These are phyloP conservation scores for Trichoderma oligosporum DNA, from an alignment of 2,329 filamentous ascomycete genomes.

Conservation along the genomic window DNA sequence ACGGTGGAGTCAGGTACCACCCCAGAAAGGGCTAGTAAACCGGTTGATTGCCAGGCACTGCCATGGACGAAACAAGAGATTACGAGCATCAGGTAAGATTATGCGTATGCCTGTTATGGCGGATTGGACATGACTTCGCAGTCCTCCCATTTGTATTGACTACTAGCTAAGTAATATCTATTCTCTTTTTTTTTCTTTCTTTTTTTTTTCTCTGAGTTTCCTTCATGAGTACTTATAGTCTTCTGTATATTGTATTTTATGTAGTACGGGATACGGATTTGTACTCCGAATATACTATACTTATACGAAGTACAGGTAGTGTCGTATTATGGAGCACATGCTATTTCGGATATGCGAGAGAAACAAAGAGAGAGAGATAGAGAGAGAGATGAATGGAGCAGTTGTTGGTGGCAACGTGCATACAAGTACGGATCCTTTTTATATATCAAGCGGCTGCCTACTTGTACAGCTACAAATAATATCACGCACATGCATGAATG, in stretches of 20 bases:
- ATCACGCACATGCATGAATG: neutral
- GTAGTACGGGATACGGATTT: no score
- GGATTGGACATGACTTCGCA: neutral
- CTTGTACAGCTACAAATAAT: neutral
- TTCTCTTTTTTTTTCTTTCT: neutral
- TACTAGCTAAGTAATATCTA: no score
- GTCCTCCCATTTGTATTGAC: neutral
- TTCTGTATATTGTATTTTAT: no score
- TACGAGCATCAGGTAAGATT: constrained; percentile 14
- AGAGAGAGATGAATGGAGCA: neutral
- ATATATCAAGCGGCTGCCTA: constrained; percentile 1
- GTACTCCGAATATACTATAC: no score
- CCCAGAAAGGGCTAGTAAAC: neutral
- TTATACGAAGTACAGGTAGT: no score
- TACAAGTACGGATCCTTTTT: no score
- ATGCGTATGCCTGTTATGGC: neutral
- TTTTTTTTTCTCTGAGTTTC: neutral
- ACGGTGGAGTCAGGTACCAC: constrained; percentile 3
- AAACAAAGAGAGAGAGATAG: neutral
- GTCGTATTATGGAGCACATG: neutral
- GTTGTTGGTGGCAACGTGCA: neutral
- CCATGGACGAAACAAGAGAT: neutral
- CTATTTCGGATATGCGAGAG: neutral
- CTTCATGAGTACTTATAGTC: no score
- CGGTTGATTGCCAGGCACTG: constrained; percentile 5